phyloP scores from a whole-genome alignment of 2,329 filamentous ascomycete species.

The Lizonia empirigonia region DNA sequence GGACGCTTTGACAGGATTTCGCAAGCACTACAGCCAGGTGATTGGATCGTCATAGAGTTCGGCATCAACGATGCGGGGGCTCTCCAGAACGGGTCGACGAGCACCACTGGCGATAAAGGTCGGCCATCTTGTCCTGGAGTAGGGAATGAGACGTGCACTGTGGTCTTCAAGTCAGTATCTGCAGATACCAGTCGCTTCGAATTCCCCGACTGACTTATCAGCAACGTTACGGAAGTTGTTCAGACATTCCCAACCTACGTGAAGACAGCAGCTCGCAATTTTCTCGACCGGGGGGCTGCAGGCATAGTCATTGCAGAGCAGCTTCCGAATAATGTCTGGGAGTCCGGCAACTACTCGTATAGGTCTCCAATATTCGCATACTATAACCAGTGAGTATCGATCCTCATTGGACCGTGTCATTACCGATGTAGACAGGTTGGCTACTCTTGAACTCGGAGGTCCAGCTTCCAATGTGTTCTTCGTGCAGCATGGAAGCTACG shows the following conservation, averaged over 20 bases:
- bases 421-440: slow-evolving; percentile 13
- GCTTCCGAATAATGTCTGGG: slow-evolving; percentile 66
- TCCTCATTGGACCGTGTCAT: background rate
- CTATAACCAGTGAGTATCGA: slow-evolving; percentile 18
- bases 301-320: slow-evolving; percentile 61
- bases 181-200: background rate
- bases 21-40: slow-evolving; percentile 57
- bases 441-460: slow-evolving; percentile 45
- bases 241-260: slow-evolving; percentile 66
- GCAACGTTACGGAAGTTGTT: slow-evolving; percentile 58
- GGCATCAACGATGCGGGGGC: slow-evolving; percentile 65
- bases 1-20: slow-evolving; percentile 65
- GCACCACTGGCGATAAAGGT: slow-evolving; percentile 61
- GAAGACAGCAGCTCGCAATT: slow-evolving; percentile 58
- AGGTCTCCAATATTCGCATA: slow-evolving; percentile 58
- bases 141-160: slow-evolving; percentile 59
- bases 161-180: slow-evolving; percentile 46
- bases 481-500: slow-evolving; percentile 63
- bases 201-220: slow-evolving; percentile 21
- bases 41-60: slow-evolving; percentile 71
- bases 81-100: slow-evolving; percentile 56
- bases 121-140: slow-evolving; percentile 62
- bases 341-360: slow-evolving; percentile 57
- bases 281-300: slow-evolving; percentile 60
- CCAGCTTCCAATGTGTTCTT: slow-evolving; percentile 42